phyloP scores from a whole-genome alignment of 495 filamentous ascomycete species.

The Aspergillus campestris region DNA sequence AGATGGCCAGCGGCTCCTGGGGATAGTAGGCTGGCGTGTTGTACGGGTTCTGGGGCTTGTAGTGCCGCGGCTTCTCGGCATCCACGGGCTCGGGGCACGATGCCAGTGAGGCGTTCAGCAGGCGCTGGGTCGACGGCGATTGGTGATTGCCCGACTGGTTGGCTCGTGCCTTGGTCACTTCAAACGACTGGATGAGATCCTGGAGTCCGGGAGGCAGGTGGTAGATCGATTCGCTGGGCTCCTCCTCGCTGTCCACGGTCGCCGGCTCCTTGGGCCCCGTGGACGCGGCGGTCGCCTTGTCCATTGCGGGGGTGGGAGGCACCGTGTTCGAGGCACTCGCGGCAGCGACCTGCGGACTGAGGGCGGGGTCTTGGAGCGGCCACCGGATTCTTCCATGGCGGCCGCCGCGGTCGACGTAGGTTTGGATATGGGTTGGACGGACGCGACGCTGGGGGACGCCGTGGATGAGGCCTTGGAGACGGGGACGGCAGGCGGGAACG shows the following conservation, averaged over 20 bases:
- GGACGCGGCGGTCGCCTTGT: slow-evolving; percentile 30
- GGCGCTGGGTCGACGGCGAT: slow-evolving; percentile 57
- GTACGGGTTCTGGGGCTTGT: slow-evolving; percentile 72
- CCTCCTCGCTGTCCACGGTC: slow-evolving; percentile 30
- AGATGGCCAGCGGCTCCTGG: slow-evolving; percentile 79
- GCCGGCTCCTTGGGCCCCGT: slow-evolving; percentile 15
- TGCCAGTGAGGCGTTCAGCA: slow-evolving; percentile 62
- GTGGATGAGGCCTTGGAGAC: slow-evolving; percentile 40
- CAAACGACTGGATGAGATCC: slow-evolving; percentile 84
- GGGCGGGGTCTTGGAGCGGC: slow-evolving; percentile 43
- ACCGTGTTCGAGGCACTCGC: slow-evolving; percentile 23
- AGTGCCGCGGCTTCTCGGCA: slow-evolving; percentile 71
- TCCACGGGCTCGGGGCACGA: slow-evolving; percentile 68
- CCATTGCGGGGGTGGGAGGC: slow-evolving; percentile 34
- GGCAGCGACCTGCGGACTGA: slow-evolving; percentile 26
- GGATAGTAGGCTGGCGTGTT: slow-evolving; percentile 81
- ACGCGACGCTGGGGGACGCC: slow-evolving; percentile 44
- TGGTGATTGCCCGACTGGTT: slow-evolving; percentile 28
- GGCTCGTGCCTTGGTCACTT: slow-evolving; percentile 65
- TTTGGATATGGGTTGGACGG: slow-evolving; percentile 46
- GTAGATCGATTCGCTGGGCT: slow-evolving; percentile 69
- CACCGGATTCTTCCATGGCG: slow-evolving; percentile 27
- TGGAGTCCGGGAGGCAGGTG: slow-evolving; percentile 87
- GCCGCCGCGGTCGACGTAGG: slow-evolving; percentile 28
- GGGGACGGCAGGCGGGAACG: slow-evolving; percentile 35